Evolutionary conservation across 2,329 filamentous ascomycete species (phyloP), one percentile per base, ranked within the genome.

Genomic region (Xylaria sp.): DNA sequence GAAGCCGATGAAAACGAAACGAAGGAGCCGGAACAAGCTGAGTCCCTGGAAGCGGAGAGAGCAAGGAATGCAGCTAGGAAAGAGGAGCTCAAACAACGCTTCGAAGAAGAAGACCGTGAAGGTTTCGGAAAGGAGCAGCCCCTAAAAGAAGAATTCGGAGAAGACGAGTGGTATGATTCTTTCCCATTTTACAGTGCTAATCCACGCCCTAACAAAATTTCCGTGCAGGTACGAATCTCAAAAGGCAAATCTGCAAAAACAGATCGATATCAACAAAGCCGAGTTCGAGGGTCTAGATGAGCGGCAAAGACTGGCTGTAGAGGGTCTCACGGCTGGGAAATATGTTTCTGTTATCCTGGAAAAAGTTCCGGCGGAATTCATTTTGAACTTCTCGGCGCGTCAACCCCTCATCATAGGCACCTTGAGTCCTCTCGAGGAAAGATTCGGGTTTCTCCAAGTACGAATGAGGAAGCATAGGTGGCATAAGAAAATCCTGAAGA

Each of bases 401-500:
- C 91, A 90, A 78, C 96, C 96, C 20, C 86, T 99, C 67, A 88
- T 99, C 60, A 86, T 98, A 36, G 96, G 96, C 60, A 97, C 96
- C n/a, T 85, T 99, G 45, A 91, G 93, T 12, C 88, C 96, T 8
- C 97, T 95, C 0, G 96, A 99, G 80, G 94, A 98, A 79, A 90
- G 97, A 59, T 97, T 97, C 78, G 97, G 96, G 9, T 98, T 92
- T 77, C 91, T 98, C 9, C 96, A 99, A 80, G 91, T 97, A 66
- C 90, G 97, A 59, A 97, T 99, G 84, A 99, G 99, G 87, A 89
- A 94, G 62, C 96, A 99, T 80, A 87, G 96, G 72, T 99, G 97
- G 97, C 96, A 99, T 83, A 97, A 97, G 87, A 97, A 96, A 84
- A 98, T 98, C 74, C 86, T 99, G 73, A 99, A 99, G 84, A 98